Evolutionary conservation across 139 green algal genomes (phyloP).

Genomic region (Desmodesmus armatus): DNA sequence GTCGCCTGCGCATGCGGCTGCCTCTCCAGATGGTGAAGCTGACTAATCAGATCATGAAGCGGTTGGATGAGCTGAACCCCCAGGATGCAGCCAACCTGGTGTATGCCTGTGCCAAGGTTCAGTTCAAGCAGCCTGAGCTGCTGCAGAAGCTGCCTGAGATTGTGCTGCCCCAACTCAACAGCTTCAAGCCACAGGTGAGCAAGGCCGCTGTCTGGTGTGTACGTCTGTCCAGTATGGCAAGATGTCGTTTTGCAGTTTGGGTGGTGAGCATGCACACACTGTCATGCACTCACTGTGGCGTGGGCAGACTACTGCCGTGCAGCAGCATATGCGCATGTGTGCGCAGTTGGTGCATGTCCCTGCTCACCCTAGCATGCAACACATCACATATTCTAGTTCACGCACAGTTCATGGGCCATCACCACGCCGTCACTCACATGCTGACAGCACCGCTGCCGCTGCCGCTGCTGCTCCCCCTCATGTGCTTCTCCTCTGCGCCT

Average conservation of each 20-base stretch:
- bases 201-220: too few species aligned
- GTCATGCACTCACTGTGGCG: too few species aligned
- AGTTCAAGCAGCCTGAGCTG: slow-evolving; percentile 18
- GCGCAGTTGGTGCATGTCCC: too few species aligned
- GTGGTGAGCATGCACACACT: not conserved
- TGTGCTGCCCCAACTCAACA: not conserved
- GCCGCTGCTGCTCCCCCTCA: not conserved
- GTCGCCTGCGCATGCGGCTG: slow-evolving; percentile 34
- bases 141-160: slow-evolving; percentile 28
- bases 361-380: too few species aligned
- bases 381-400: too few species aligned
- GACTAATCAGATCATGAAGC: not conserved
- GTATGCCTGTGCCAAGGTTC: slow-evolving; percentile 33
- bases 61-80: not conserved
- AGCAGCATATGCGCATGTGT: too few species aligned
- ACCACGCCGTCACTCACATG: not conserved
- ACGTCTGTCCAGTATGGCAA: too few species aligned
- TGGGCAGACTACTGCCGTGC: too few species aligned
- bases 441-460: not conserved
- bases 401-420: too few species aligned
- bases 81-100: slow-evolving; percentile 38
- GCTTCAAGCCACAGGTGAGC: slow-evolving; percentile 42
- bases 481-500: not conserved
- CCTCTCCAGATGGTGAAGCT: slow-evolving; percentile 27
- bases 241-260: not conserved